phyloP scores from a whole-genome alignment of 1,284 basidiomycete genomes.

The Thecaphora thlaspeos region DNA sequence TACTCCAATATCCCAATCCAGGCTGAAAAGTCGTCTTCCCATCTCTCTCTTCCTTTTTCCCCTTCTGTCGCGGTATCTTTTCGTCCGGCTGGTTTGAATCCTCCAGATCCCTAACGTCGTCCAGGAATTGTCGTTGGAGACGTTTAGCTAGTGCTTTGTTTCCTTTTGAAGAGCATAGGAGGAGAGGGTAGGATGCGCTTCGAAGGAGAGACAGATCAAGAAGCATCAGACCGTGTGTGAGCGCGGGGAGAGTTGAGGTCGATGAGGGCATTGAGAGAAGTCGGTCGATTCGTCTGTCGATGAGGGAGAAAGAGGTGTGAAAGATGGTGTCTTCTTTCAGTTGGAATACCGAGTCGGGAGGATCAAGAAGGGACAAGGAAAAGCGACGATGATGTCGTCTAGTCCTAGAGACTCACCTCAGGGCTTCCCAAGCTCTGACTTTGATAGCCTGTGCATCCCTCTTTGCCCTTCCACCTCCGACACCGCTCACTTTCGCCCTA shows the following conservation, averaged over 20 bases:
- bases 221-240: slow-evolving; percentile 70
- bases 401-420: slow-evolving; percentile 61
- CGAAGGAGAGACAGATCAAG: slow-evolving; percentile 71
- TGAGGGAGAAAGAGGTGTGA: too few relatives aligned
- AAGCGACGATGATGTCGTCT: too few relatives aligned
- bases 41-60: too few relatives aligned
- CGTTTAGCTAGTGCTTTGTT: slow-evolving; percentile 55
- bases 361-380: too few relatives aligned
- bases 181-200: slow-evolving; percentile 58
- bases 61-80: slow-evolving; percentile 5
- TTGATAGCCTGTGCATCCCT: slow-evolving; percentile 57
- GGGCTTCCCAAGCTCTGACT: slow-evolving; percentile 58
- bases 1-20: slow-evolving; percentile 4
- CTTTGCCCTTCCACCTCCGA: slow-evolving; percentile 60
- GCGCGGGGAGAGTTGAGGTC: slow-evolving; percentile 6
- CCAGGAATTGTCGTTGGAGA: slow-evolving; percentile 73
- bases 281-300: slow-evolving; percentile 55
- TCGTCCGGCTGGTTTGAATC: slow-evolving; percentile 54
- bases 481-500: slow-evolving; percentile 64
- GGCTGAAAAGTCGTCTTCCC: too few relatives aligned
- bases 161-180: slow-evolving; percentile 22
- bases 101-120: slow-evolving; percentile 82
- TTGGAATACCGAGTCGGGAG: too few relatives aligned
- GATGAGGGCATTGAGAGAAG: slow-evolving; percentile 59
- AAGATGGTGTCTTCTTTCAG: too few relatives aligned